Percentiles rank a stretch among this genome's conserved stretches.
phyloP scores from a whole-genome alignment of 1,139 yeast species.

The Geotrichum macrosporum region DNA sequence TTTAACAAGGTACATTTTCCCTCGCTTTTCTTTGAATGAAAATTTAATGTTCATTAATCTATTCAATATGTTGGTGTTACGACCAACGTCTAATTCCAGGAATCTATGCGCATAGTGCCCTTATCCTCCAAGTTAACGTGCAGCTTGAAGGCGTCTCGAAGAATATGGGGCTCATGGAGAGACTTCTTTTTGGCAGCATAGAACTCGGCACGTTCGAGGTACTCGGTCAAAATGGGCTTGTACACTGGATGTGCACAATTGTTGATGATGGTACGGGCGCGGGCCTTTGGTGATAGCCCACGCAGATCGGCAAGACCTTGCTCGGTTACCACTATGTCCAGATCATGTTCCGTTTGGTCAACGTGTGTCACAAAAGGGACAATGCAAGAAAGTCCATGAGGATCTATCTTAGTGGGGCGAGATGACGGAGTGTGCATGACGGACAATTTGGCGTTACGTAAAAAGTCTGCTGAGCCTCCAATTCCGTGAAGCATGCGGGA shows the following conservation, averaged over 20 bases:
- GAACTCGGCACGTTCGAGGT: constrained; percentile 77
- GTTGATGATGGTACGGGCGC: constrained; percentile 79
- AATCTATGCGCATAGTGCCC: constrained; percentile 90
- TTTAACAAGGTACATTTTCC: too few relatives aligned
- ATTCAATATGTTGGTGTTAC: too few relatives aligned
- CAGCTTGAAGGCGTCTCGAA: constrained; percentile 90
- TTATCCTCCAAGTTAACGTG: constrained; percentile 84
- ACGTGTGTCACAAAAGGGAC: constrained; percentile 98
- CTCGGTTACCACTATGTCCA: constrained; percentile 89
- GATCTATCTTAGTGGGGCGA: constrained; percentile 87
- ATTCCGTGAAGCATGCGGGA: constrained; percentile 96
- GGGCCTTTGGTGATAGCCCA: constrained; percentile 90
- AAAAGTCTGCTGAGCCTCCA: constrained; percentile 96
- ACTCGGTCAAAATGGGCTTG: constrained; percentile 76
- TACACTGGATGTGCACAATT: constrained; percentile 95
- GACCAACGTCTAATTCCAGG: constrained; percentile 54
- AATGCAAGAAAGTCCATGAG: constrained; percentile 89
- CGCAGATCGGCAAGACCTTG: constrained; percentile 95
- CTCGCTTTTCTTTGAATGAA: too few relatives aligned
- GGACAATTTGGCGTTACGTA: constrained; percentile 92
- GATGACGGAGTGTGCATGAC: constrained; percentile 98
- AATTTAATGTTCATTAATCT: too few relatives aligned
- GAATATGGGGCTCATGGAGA: constrained; percentile 90
- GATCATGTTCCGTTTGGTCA: constrained; percentile 97
- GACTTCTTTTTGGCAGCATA: constrained; percentile 68